A percentile compares a stretch with the other conserved stretches of the same genome.
phyloP scores from a whole-genome alignment of 1,139 yeast genomes.

The Hyphopichia burtonii region DNA sequence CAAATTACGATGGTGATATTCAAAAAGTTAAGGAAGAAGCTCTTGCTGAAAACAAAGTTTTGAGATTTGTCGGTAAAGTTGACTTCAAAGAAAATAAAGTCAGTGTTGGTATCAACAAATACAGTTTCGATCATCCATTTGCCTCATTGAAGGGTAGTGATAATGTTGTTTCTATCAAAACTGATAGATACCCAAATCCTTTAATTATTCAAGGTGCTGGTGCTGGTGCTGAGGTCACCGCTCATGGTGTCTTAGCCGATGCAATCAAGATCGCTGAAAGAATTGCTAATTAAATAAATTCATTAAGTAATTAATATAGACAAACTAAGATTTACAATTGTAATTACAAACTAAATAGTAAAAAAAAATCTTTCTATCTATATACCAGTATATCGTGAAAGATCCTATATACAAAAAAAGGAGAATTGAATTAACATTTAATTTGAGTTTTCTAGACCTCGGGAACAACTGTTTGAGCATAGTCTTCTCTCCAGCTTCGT shows the following conservation, averaged over 20 bases:
- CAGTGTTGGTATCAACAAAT: slow-evolving; percentile 85
- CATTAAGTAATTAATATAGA: background rate
- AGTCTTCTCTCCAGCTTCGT: slow-evolving; percentile 41
- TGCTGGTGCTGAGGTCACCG: slow-evolving; percentile 98
- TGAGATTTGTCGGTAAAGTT: slow-evolving; percentile 90
- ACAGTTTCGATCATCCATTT: slow-evolving; percentile 86
- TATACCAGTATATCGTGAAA: background rate
- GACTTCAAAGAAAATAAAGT: slow-evolving; percentile 69
- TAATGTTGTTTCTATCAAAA: slow-evolving; percentile 87
- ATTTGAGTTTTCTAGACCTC: background rate
- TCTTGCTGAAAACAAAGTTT: slow-evolving; percentile 76
- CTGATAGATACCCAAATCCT: slow-evolving; percentile 90
- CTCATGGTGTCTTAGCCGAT: slow-evolving; percentile 96
- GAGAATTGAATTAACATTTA: background rate
- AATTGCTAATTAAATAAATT: slow-evolving; percentile 40
- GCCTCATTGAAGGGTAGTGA: slow-evolving; percentile 95
- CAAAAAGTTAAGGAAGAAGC: slow-evolving; percentile 80
- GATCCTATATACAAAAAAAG: background rate
- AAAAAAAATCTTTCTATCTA: background rate
- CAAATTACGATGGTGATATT: slow-evolving; percentile 77
- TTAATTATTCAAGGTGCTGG: slow-evolving; percentile 98
- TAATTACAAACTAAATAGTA: too few relatives aligned
- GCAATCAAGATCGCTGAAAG: slow-evolving; percentile 89
- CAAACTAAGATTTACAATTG: background rate
- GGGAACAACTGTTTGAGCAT: slow-evolving; percentile 6